Percentiles rank a stretch among this genome's conserved stretches.
These are phyloP conservation scores for Penicillium cosmopolitanum DNA, from an alignment of 495 filamentous ascomycete species.

Conservation along the genomic window DNA sequence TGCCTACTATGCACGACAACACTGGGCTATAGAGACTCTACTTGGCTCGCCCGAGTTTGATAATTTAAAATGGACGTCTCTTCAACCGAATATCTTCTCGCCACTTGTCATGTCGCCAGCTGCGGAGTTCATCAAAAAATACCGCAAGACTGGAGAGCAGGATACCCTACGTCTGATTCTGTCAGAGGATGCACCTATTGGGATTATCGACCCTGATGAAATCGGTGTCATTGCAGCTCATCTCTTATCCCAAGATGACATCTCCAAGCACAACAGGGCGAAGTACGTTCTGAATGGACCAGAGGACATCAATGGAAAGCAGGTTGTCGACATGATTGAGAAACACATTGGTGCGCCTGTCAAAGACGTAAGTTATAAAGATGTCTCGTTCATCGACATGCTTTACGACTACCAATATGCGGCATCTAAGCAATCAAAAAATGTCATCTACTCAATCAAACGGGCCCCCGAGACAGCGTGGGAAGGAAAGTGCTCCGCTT, in stretches of 20 bases:
- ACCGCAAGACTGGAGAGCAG: constrained; percentile 44
- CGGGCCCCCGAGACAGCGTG: constrained; percentile 23
- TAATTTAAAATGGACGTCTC: constrained; percentile 49
- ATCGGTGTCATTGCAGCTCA: constrained; percentile 45
- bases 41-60: constrained; percentile 42
- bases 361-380: constrained; percentile 41
- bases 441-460: constrained; percentile 32
- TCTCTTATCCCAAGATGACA: constrained; percentile 39
- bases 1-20: constrained; percentile 46
- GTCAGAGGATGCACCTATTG: constrained; percentile 40
- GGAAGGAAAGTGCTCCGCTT: constrained; percentile 36
- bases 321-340: constrained; percentile 47
- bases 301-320: constrained; percentile 42
- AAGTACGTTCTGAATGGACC: constrained; percentile 51
- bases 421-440: constrained; percentile 21
- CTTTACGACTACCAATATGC: constrained; percentile 21
- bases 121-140: constrained; percentile 35
- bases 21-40: constrained; percentile 52
- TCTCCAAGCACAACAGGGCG: constrained; percentile 37
- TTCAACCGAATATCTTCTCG: constrained; percentile 48
- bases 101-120: constrained; percentile 26
- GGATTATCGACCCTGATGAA: constrained; percentile 41
- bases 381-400: constrained; percentile 37
- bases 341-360: constrained; percentile 39
- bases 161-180: constrained; percentile 28